Evolutionary conservation across 495 filamentous ascomycete genomes (phyloP).

Genomic region (Neurospora cerealis): DNA sequence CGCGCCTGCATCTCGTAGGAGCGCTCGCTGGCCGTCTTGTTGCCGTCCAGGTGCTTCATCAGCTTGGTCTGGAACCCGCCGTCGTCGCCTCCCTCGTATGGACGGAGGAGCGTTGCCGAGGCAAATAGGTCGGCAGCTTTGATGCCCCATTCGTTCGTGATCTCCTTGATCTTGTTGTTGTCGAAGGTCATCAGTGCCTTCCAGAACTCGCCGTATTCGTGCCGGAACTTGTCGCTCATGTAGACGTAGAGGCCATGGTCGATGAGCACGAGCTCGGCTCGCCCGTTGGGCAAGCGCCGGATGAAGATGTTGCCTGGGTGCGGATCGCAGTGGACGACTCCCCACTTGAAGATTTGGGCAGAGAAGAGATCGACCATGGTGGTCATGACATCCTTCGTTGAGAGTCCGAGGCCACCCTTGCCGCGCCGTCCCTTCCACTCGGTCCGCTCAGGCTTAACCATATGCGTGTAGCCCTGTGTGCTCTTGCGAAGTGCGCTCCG

Average conservation of each 20-base stretch:
- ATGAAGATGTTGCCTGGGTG: constrained; percentile 98
- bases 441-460: constrained; percentile 68
- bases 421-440: constrained; percentile 63
- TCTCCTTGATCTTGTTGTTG: constrained; percentile 60
- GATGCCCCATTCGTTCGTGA: constrained; percentile 75
- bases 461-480: constrained; percentile 28
- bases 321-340: constrained; percentile 87
- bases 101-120: constrained; percentile 76
- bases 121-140: constrained; percentile 85
- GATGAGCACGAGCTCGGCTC: constrained; percentile 85
- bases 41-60: constrained; percentile 36
- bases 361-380: constrained; percentile 93
- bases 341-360: constrained; percentile 95
- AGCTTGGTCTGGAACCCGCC: constrained; percentile 49
- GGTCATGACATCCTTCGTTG: constrained; percentile 78
- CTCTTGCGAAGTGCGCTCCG: constrained; percentile 33
- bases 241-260: constrained; percentile 94
- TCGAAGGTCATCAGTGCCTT: constrained; percentile 88
- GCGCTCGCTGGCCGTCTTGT: constrained; percentile 52
- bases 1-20: constrained; percentile 78
- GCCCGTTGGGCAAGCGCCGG: constrained; percentile 67
- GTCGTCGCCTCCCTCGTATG: constrained; percentile 74
- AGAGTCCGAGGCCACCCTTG: constrained; percentile 72
- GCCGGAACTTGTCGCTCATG: constrained; percentile 74
- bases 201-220: constrained; percentile 90